Base-by-base conservation (phyloP, 2,329 filamentous ascomycete species). In the Xylariaceae sp. region DNA sequence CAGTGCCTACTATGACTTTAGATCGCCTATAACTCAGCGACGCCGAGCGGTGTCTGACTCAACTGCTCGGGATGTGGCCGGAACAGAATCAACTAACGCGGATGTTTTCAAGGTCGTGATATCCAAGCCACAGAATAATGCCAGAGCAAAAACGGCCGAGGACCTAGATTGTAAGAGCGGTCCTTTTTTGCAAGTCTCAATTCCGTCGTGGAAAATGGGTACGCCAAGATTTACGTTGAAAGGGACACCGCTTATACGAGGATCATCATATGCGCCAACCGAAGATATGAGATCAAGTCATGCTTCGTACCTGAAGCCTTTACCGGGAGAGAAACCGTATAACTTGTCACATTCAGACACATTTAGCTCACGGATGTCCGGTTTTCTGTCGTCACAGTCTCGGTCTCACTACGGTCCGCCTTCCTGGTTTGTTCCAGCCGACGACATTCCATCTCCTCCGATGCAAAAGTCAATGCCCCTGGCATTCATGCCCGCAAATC, bases 171-270 rank as follows among this genome's bases (percentile, higher is more conserved):
- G 71, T 10, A 67, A 73, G 15, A 70, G 72, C 47, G 74, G 78
- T 45, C 85, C 84, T 10, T 75, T 85, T 42, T 78, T 95, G 54
- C 84, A 92, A 66, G 82, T 93, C 49, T 80, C 86, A 18, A 96
- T 96, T 54, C 92, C 92, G 42, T 88, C 89, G 58, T 95, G 92
- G 80, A 87, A 87, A 65, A 78, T 97, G 59, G 92, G 92, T 10
- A 89, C 88, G 1, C 90, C 91, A 15, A 84, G 86, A 60, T 96
- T 96, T 73, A 93, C 88, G 64, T 76, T 83, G 56, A 82, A 83
- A 66, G 91, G 91, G 9, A 92, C 88, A 2, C 86, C 90, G 2
- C 82, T 90, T 63, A 79, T 97, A 64, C 87, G 89, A 62, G 89
- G 87, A 65, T 95, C 92, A n/a, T 86, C 88, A 13, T 90, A 90